Base-by-base conservation (phyloP, 73 alveolate species). In the Stentor roeselii region DNA sequence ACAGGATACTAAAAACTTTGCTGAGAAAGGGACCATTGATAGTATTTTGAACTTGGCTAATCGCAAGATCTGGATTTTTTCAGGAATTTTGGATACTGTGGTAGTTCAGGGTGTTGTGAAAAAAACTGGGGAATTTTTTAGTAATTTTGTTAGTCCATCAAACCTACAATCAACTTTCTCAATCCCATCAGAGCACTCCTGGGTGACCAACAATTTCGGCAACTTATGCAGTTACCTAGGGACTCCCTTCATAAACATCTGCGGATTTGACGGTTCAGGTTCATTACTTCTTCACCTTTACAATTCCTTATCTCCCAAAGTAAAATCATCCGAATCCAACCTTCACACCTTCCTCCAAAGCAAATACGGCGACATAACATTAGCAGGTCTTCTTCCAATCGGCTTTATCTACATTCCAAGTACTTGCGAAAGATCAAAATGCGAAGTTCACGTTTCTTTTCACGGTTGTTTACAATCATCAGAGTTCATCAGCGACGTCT, bases 381-480 rank as follows among this genome's bases (percentile, higher is more conserved):
- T 35, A 21, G 74, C 74, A 76, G 84, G 42, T 1, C 14, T 76
- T 27, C 38, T 37, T 36, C 40, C 15, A 15, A 21, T 14, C 14
- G 84, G 84, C 21, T 76, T 21, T 2, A 38, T 76, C 67, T 76
- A 76, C 2, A 67, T 76, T 1, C 84, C 84, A 37, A 37, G 21
- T 14, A 21, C 30, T 76, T 76, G 84, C 37, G 60, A 76, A 67
- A 21, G 35, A 3, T 21, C n/a, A 34, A 76, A 38, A 15, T 88
- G 94, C 40, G 80, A 82, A 27, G 34, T 88, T 21, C 94, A 88
- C 60, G 86, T 88, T 36, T 84, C 83, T 30, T 86, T 88, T 76
- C 94, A 88, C 59, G 94, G 94, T 3, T 88, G 94, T 75, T 37
- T 38, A 35, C 87, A 85, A 60, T 83, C 90, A 11, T n/a, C 60